Evolutionary conservation across 192 early-diverging fungal genomes (phyloP).

Genomic region (Coemansia sp.): DNA sequence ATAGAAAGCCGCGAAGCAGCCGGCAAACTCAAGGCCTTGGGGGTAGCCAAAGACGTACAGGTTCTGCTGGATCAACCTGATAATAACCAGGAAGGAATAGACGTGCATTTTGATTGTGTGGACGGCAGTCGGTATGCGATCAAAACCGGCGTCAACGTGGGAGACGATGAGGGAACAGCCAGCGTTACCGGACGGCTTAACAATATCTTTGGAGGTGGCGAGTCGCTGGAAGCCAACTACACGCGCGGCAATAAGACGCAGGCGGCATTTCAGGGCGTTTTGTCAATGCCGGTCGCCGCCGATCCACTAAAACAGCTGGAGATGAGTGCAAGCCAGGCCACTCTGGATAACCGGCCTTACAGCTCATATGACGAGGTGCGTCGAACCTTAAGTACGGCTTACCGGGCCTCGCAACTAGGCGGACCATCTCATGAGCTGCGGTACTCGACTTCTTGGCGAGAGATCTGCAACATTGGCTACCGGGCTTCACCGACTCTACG

Average conservation of each 20-base stretch:
- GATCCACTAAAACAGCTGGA: conserved; percentile 68
- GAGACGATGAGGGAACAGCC: conserved; percentile 82
- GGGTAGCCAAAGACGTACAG: conserved; percentile 30
- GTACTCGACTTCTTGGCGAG: conserved; percentile 78
- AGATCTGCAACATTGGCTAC: conserved; percentile 57
- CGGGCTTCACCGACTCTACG: conserved; percentile 59
- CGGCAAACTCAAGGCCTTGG: conserved; percentile 38
- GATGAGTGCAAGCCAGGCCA: conserved; percentile 63
- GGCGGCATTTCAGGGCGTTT: conserved; percentile 59
- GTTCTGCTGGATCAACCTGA: conserved; percentile 18
- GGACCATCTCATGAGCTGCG: conserved; percentile 60
- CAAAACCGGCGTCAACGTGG: conserved; percentile 86
- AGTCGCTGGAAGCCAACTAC: conserved; percentile 70
- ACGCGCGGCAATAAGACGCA: conserved; percentile 73
- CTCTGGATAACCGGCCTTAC: conserved; percentile 61
- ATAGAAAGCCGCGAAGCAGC: conserved; percentile 41
- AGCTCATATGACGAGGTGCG: conserved; percentile 74
- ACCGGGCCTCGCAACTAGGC: background rate
- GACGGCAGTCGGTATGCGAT: conserved; percentile 72
- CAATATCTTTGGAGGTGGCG: conserved; percentile 88
- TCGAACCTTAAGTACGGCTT: conserved; percentile 57
- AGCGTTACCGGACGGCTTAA: conserved; percentile 68
- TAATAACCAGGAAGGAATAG: conserved; percentile 33
- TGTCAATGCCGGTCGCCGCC: conserved; percentile 67
- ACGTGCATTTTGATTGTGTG: conserved; percentile 71